Percentiles rank a stretch among this genome's conserved stretches.
phyloP scores from a whole-genome alignment of 2,329 filamentous ascomycete species.

The Capronia coronata region DNA sequence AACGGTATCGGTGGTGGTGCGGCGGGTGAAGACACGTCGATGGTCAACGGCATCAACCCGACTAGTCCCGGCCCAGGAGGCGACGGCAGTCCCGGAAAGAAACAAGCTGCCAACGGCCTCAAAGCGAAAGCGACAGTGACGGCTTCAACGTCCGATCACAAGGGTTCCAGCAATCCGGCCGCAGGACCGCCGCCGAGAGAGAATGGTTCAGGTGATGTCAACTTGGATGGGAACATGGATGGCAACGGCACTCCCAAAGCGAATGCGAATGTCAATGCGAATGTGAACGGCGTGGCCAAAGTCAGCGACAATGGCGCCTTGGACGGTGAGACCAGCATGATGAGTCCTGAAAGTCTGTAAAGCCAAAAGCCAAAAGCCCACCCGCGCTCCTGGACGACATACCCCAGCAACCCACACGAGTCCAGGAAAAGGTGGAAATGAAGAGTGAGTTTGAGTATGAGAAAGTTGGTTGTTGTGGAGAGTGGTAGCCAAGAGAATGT shows the following conservation, averaged over 20 bases:
- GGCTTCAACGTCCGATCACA: too few relatives aligned
- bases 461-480: too few relatives aligned
- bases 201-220: too few relatives aligned
- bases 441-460: too few relatives aligned
- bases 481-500: neutral
- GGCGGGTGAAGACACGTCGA: constrained; percentile 11
- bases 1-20: constrained; percentile 10
- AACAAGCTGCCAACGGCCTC: constrained; percentile 13
- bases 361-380: neutral
- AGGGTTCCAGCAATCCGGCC: too few relatives aligned
- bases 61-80: constrained; percentile 21
- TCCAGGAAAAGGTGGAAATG: too few relatives aligned
- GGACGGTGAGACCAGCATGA: constrained; percentile 65
- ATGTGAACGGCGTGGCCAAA: constrained; percentile 25
- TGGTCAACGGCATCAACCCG: constrained; percentile 21
- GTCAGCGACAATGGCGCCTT: constrained; percentile 29
- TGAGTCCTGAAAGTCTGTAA: constrained; percentile 66
- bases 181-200: too few relatives aligned
- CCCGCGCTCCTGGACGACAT: too few relatives aligned
- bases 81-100: constrained; percentile 24
- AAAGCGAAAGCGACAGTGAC: constrained; percentile 26
- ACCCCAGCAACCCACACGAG: too few relatives aligned
- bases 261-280: neutral
- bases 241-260: neutral
- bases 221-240: neutral